phyloP scores from a whole-genome alignment of 78 protist genomes.

The Isochrysis galbana region DNA sequence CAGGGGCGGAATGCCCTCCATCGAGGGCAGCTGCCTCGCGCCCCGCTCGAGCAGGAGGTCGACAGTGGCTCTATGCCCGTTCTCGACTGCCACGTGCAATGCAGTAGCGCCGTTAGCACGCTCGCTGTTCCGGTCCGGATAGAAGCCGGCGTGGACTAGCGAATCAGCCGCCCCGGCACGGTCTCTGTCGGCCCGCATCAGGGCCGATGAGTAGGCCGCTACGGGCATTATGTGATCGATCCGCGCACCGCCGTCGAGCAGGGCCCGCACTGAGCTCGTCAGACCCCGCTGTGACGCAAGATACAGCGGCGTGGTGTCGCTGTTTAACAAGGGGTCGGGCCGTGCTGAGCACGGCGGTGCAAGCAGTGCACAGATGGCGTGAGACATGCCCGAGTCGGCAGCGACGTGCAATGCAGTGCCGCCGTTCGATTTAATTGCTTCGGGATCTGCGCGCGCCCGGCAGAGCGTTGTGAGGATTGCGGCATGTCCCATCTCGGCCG shows the following conservation, averaged over 20 bases:
- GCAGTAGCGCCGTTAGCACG: slow-evolving; percentile 35
- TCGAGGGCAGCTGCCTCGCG: slow-evolving; percentile 8
- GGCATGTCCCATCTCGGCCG: slow-evolving; percentile 39
- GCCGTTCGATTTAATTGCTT: background rate
- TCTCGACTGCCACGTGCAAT: slow-evolving; percentile 37
- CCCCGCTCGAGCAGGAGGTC: slow-evolving; percentile 6
- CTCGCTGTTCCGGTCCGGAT: slow-evolving; percentile 9
- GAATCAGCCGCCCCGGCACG: slow-evolving; percentile 8
- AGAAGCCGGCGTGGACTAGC: background rate
- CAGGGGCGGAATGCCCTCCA: slow-evolving; percentile 33
- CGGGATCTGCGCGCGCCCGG: background rate
- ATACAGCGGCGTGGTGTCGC: slow-evolving; percentile 40
- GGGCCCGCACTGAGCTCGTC: background rate
- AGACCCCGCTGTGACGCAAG: slow-evolving; percentile 42
- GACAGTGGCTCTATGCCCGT: slow-evolving; percentile 13
- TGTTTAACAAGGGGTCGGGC: background rate
- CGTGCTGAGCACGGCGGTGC: background rate
- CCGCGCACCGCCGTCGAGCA: slow-evolving; percentile 11
- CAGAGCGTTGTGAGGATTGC: background rate
- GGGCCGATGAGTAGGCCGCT: background rate
- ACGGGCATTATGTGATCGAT: no score
- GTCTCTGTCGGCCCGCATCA: background rate
- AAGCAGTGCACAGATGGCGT: background rate
- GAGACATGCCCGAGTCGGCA: slow-evolving; percentile 7
- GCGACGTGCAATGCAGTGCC: slow-evolving; percentile 20